phyloP scores from a whole-genome alignment of 2,329 filamentous ascomycete species.

The Colletotrichum noveboracense region DNA sequence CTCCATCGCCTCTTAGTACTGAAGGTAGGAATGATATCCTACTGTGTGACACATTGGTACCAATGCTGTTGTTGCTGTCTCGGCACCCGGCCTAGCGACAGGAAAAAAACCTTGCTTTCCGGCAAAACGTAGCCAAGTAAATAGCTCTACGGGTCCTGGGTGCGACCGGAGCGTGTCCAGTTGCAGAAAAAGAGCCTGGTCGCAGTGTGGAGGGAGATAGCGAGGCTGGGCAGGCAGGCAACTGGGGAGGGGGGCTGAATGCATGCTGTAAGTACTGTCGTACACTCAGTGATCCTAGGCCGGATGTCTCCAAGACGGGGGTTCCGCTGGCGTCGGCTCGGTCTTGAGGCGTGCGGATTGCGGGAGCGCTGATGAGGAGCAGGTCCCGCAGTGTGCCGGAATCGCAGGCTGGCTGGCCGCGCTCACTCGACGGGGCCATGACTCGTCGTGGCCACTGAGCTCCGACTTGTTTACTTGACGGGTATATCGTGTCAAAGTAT shows the following conservation, averaged over 20 bases:
- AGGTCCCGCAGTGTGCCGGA: background rate
- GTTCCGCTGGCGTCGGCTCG: conserved; percentile 9
- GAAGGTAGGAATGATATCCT: background rate
- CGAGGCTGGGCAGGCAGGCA: conserved; percentile 1
- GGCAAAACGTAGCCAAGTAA: background rate
- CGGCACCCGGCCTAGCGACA: background rate
- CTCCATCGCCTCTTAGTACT: background rate
- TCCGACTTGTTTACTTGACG: conserved; percentile 6
- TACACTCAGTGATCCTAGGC: background rate
- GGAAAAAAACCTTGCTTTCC: background rate
- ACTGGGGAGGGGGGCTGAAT: background rate
- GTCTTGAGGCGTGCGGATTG: conserved; percentile 8
- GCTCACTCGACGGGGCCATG: background rate
- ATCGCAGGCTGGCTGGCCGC: background rate
- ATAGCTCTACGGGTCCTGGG: background rate
- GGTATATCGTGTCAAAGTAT: background rate
- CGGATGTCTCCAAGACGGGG: background rate
- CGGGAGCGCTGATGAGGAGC: background rate
- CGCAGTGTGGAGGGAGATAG: conserved; percentile 5
- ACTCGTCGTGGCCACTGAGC: conserved; percentile 13
- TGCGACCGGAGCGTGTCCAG: background rate
- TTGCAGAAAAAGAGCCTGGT: background rate
- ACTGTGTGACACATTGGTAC: background rate
- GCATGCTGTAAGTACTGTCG: background rate
- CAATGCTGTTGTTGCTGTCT: background rate